Evolutionary conservation across 805 yeast species (phyloP).

Genomic region (Wickerhamomyces pijperi): DNA sequence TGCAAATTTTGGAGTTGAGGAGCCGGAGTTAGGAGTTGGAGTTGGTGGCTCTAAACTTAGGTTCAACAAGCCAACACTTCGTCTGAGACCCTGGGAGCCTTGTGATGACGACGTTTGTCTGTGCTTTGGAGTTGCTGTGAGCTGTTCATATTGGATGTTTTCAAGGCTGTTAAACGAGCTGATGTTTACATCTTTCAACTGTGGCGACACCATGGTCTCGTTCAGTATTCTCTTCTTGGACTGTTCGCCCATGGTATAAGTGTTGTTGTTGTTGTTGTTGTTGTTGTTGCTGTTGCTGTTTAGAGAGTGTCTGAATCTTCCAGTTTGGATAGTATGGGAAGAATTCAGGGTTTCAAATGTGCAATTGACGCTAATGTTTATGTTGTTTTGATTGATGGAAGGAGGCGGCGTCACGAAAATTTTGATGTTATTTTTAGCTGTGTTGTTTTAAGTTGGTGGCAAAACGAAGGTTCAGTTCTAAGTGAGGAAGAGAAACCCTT

Average conservation of each 20-base stretch:
- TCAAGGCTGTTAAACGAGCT: slow-evolving; percentile 5
- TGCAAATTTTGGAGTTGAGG: slow-evolving; percentile 12
- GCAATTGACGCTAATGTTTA: too few species aligned
- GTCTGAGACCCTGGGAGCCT: slow-evolving; percentile 26
- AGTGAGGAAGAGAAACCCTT: too few species aligned
- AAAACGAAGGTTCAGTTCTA: too few species aligned
- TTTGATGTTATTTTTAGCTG: too few species aligned
- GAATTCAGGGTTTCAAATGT: too few species aligned
- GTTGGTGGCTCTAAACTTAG: slow-evolving; percentile 32
- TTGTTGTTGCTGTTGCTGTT: too few species aligned
- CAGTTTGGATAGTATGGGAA: too few species aligned
- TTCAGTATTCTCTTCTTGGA: slow-evolving; percentile 17
- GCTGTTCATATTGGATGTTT: slow-evolving; percentile 2
- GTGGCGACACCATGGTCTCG: slow-evolving; percentile 18
- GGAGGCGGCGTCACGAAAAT: too few species aligned
- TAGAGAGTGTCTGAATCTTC: too few species aligned
- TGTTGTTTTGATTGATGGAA: too few species aligned
- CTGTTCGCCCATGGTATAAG: neutral
- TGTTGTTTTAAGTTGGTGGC: too few species aligned
- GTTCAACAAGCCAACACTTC: slow-evolving; percentile 43
- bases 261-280: too few species aligned
- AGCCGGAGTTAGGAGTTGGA: slow-evolving; percentile 14
- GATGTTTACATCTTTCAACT: slow-evolving; percentile 11
- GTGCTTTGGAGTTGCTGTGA: slow-evolving; percentile 15
- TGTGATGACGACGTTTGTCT: slow-evolving; percentile 15